Evolutionary conservation across 2,329 filamentous ascomycete genomes (phyloP), one percentile per base, ranked within the genome.

Genomic region (Exophiala dermatitidis): DNA sequence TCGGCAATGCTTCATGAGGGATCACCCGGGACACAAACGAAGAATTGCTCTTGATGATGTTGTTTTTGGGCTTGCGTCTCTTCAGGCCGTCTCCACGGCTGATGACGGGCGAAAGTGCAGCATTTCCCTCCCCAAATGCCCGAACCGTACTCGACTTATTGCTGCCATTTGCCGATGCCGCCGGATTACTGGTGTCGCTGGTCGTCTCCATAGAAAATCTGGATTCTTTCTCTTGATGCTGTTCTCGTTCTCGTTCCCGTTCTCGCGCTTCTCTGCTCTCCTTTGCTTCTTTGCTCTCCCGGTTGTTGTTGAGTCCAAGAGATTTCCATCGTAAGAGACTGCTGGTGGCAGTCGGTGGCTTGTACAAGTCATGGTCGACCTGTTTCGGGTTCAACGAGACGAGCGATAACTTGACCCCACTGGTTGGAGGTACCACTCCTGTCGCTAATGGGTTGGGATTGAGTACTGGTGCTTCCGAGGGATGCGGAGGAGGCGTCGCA

Each of bases 1-100:
- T 95, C 26, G 80, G 78, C 50, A 94, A 71, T 3, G 78, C 78
- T 64, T 98, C 93, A 65, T 95, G 88, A 10, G 90, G 84, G 60
- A 97, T 95, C 32, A 96, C 91, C 50, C 93, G 78, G n/a, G 91
- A 96, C 31, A 98, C 93, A 67, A 96, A 98, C 0, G 91, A 95
- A 6, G 93, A 98, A 70, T 95, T 97, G 73, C 90, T 97, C 76
- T 98, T 98, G 48, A 91, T 84, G 69, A 98, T 93, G 69, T 94
- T 97, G 71, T 91, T 97, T 77, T 97, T 98, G 2, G 93, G 93
- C 69, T 98, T 98, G 66, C 85, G 82, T 67, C 83, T 80, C 76
- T 96, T 96, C 28, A 75, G 67, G 6, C 74, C 73, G 58, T 78
- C 76, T 64, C 90, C 88, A 65, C 88, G 89, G 31, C 78, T 76